phyloP scores from a whole-genome alignment of 2,329 filamentous ascomycete genomes.

The Chalaropsis thielavioides region DNA sequence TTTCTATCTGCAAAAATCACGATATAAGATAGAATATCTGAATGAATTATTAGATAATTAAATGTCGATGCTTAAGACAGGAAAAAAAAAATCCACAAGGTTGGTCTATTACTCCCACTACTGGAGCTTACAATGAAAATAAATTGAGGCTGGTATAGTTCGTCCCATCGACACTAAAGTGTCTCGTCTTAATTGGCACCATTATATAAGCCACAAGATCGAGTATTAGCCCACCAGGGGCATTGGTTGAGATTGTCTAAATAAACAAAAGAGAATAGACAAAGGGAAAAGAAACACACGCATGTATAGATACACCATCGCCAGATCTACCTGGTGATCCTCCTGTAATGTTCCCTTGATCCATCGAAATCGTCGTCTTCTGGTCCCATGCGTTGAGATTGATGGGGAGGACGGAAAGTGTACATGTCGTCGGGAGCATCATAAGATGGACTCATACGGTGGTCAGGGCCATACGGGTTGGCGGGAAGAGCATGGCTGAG shows the following conservation, averaged over 20 bases:
- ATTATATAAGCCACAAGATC: not conserved
- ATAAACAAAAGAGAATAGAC: not conserved
- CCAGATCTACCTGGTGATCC: not conserved
- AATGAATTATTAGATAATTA: too few relatives aligned
- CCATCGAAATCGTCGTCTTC: slow-evolving; percentile 31
- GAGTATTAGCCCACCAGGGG: not conserved
- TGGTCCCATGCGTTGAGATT: slow-evolving; percentile 32
- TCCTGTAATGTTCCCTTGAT: slow-evolving; percentile 21
- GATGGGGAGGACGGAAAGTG: slow-evolving; percentile 30
- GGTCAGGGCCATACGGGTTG: not conserved
- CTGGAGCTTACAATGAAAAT: too few relatives aligned
- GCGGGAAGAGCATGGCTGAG: slow-evolving; percentile 20
- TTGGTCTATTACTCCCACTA: too few relatives aligned
- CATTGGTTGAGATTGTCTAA: not conserved
- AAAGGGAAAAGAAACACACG: not conserved
- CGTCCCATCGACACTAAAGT: too few relatives aligned
- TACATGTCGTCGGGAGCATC: slow-evolving; percentile 31
- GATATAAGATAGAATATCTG: not conserved
- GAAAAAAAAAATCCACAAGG: too few relatives aligned
- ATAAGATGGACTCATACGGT: slow-evolving; percentile 23
- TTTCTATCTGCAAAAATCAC: not conserved
- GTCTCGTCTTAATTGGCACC: not conserved
- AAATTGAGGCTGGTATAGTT: too few relatives aligned
- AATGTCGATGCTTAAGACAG: too few relatives aligned
- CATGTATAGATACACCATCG: not conserved